These are phyloP conservation scores for Galerina marginata DNA, from an alignment of 768 basidiomycete species.

Conservation along the genomic window DNA sequence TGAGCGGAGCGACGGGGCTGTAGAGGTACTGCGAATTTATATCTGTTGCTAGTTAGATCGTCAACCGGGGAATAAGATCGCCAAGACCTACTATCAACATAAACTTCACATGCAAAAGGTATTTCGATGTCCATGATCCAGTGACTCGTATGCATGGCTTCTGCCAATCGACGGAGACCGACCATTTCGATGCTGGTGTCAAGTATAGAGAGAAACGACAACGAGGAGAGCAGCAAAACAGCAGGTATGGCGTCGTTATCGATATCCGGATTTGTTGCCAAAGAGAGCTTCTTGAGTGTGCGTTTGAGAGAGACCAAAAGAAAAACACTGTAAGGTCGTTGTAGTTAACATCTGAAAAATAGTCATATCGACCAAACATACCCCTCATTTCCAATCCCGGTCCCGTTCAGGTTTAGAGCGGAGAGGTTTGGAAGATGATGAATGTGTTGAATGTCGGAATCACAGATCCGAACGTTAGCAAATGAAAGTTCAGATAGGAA, in stretches of 20 bases:
- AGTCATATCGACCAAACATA: slow-evolving; percentile 30
- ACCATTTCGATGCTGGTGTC: slow-evolving; percentile 62
- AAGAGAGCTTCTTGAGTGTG: slow-evolving; percentile 55
- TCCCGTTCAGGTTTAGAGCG: slow-evolving; percentile 52
- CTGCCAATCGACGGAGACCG: slow-evolving; percentile 59
- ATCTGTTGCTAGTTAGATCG: slow-evolving; percentile 34
- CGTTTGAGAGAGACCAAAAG: slow-evolving; percentile 60
- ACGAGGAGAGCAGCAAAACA: slow-evolving; percentile 50
- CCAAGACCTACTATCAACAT: slow-evolving; percentile 53
- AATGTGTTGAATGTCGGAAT: slow-evolving; percentile 56
- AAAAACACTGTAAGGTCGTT: slow-evolving; percentile 48
- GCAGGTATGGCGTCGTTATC: slow-evolving; percentile 63
- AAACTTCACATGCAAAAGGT: slow-evolving; percentile 55
- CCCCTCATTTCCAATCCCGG: slow-evolving; percentile 68
- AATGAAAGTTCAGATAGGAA: slow-evolving; percentile 58
- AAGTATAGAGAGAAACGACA: slow-evolving; percentile 55
- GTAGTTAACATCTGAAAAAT: background rate
- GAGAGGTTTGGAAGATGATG: slow-evolving; percentile 58
- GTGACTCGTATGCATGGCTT: slow-evolving; percentile 37
- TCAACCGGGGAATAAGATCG: background rate
- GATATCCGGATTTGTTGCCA: slow-evolving; percentile 58
- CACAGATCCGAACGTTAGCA: slow-evolving; percentile 45
- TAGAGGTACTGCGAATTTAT: slow-evolving; percentile 54
- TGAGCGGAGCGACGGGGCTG: slow-evolving; percentile 52
- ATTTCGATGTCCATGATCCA: slow-evolving; percentile 57